A percentile compares a stretch with the other conserved stretches of the same genome.
These are phyloP conservation scores for Trametes meyenii DNA, from an alignment of 768 basidiomycete species.

Conservation along the genomic window DNA sequence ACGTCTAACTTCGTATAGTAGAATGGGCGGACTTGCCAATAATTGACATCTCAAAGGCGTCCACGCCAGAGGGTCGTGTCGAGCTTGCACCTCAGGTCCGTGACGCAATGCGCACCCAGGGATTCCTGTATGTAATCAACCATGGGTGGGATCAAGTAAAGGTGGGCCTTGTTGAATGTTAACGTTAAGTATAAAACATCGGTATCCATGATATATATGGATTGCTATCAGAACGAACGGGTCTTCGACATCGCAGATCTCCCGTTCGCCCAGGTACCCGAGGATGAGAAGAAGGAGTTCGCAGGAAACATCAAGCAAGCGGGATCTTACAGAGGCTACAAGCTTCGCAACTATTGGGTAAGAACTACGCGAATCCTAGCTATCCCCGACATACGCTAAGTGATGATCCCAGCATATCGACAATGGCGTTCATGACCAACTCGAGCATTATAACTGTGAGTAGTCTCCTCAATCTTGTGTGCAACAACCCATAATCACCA, in stretches of 20 bases:
- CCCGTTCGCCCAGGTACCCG: conserved; percentile 36
- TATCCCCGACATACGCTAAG: not conserved
- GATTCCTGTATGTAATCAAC: conserved; percentile 39
- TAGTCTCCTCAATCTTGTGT: not conserved
- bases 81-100: conserved; percentile 30
- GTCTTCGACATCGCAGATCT: conserved; percentile 42
- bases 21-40: conserved; percentile 38
- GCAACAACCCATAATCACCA: not conserved
- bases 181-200: not conserved
- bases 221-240: conserved; percentile 32
- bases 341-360: conserved; percentile 58
- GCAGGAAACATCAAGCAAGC: conserved; percentile 40
- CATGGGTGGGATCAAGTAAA: conserved; percentile 33
- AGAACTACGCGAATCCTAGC: conserved; percentile 6
- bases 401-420: conserved; percentile 51
- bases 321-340: conserved; percentile 59
- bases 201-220: not conserved
- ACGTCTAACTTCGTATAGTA: conserved; percentile 24
- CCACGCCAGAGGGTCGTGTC: conserved; percentile 32
- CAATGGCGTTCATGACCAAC: conserved; percentile 59
- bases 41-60: conserved; percentile 34
- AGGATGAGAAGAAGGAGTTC: conserved; percentile 38
- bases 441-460: conserved; percentile 65
- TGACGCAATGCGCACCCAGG: conserved; percentile 33
- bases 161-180: conserved; percentile 14